A percentile compares a stretch with the other conserved stretches of the same genome.
phyloP scores from a whole-genome alignment of 352 stramenopile species.

The Phytophthora sansomeana region DNA sequence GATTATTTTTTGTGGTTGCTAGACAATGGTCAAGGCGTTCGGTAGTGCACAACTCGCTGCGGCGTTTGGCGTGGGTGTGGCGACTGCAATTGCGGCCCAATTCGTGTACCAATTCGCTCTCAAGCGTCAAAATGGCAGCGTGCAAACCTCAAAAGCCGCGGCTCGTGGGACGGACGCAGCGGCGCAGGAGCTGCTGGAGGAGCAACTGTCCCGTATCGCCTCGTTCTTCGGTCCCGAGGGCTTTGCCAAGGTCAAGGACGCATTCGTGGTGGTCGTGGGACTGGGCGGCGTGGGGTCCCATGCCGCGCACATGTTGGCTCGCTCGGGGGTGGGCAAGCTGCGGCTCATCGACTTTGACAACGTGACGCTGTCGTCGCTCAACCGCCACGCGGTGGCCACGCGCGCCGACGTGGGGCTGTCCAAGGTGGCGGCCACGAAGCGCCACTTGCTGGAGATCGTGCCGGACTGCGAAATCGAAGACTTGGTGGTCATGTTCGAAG shows the following conservation, averaged over 20 bases:
- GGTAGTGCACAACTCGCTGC: slow-evolving; percentile 40
- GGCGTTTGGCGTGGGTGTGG: slow-evolving; percentile 70
- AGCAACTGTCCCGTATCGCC: slow-evolving; percentile 93
- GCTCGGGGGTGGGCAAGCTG: slow-evolving; percentile 94
- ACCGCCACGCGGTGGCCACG: slow-evolving; percentile 98
- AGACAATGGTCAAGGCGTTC: slow-evolving; percentile 59
- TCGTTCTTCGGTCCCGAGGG: slow-evolving; percentile 96
- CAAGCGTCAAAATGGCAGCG: slow-evolving; percentile 23
- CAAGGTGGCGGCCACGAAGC: slow-evolving; percentile 92
- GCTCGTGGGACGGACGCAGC: slow-evolving; percentile 44
- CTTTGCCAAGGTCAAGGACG: slow-evolving; percentile 89
- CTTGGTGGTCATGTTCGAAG: slow-evolving; percentile 92
- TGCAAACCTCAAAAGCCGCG: background rate
- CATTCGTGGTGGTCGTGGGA: slow-evolving; percentile 96
- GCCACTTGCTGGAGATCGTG: slow-evolving; percentile 76
- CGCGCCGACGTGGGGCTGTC: slow-evolving; percentile 95
- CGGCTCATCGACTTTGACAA: slow-evolving; percentile 99
- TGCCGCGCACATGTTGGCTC: slow-evolving; percentile 97
- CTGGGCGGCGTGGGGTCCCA: slow-evolving; percentile 97
- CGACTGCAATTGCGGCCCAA: slow-evolving; percentile 52
- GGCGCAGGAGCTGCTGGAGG: slow-evolving; percentile 64
- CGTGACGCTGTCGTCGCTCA: slow-evolving; percentile 98
- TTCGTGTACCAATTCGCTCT: slow-evolving; percentile 44
- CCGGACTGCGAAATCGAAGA: slow-evolving; percentile 90
- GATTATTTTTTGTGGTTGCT: slow-evolving; percentile 8